Conservation (phyloP, 2,329 filamentous ascomycete species). For the Colletotrichum scovillei region DNA sequence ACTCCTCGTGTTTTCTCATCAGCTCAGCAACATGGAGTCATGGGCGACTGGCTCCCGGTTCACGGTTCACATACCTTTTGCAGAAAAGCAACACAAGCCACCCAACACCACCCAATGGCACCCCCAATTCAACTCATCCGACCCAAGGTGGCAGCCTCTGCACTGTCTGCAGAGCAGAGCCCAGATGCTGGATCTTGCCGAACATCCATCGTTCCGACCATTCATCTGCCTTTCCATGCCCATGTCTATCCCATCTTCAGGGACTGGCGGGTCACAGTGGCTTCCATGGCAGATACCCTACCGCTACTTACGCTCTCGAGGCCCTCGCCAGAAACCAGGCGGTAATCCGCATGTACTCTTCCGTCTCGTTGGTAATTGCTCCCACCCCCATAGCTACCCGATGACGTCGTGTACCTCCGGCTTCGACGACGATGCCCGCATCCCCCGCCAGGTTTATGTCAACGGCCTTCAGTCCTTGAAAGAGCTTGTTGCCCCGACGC, state of each 20-base stretch:
- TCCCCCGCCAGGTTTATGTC: slow-evolving; percentile 34
- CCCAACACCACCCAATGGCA: slow-evolving; percentile 4
- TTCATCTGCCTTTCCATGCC: not conserved
- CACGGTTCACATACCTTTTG: not conserved
- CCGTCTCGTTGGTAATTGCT: not conserved
- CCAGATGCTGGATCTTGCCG: slow-evolving; percentile 35
- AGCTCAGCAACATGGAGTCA: slow-evolving; percentile 13
- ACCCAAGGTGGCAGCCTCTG: not conserved
- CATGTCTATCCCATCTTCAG: slow-evolving; percentile 22
- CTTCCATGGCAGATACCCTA: not conserved
- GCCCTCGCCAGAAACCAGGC: not conserved
- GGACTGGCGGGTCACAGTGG: slow-evolving; percentile 22
- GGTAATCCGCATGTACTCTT: slow-evolving; percentile 15
- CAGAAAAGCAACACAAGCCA: slow-evolving; percentile 6
- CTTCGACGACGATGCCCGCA: slow-evolving; percentile 28
- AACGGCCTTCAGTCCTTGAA: slow-evolving; percentile 27
- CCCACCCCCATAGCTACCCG: slow-evolving; percentile 32
- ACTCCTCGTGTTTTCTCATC: not conserved
- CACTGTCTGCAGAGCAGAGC: slow-evolving; percentile 22
- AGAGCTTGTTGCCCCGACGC: slow-evolving; percentile 25
- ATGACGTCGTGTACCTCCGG: slow-evolving; percentile 33
- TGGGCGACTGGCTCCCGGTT: not conserved
- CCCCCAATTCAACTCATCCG: slow-evolving; percentile 13
- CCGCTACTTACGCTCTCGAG: not conserved
- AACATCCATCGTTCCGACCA: slow-evolving; percentile 28